Conservation (phyloP, 257 asterid genomes). For the Solanum medicagineum region DNA sequence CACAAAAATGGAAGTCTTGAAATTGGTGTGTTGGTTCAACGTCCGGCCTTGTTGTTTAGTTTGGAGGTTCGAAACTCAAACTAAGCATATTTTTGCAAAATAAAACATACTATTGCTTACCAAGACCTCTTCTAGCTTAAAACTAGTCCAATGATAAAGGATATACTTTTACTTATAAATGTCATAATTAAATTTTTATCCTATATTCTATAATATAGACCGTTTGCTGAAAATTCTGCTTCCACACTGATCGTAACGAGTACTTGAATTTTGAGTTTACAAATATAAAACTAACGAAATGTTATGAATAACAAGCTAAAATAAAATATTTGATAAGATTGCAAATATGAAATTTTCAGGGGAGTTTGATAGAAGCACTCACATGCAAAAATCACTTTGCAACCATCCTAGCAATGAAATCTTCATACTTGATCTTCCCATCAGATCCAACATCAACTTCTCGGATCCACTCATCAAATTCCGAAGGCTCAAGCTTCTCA, state of each 20-base stretch:
- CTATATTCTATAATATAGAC: background rate
- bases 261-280: background rate
- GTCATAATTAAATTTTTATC: too few species aligned
- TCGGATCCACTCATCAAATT: conserved; percentile 98
- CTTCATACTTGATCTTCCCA: conserved; percentile 87
- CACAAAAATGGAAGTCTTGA: background rate
- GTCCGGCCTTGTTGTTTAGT: rapidly evolving
- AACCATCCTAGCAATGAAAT: conserved; percentile 90
- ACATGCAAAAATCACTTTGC: conserved; percentile 47
- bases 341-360: background rate
- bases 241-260: background rate
- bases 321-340: background rate
- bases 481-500: conserved; percentile 90
- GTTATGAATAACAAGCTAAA: background rate
- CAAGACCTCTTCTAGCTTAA: too few species aligned
- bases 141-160: background rate
- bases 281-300: background rate
- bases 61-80: rapidly evolving
- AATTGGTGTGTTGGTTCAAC: background rate
- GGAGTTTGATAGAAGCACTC: background rate
- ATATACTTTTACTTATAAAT: background rate
- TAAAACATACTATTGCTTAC: background rate
- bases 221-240: background rate
- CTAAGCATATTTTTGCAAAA: background rate
- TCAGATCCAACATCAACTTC: conserved; percentile 94